Base-by-base conservation (phyloP, 352 stramenopile genomes). In the Elongisporangium anandrum region DNA sequence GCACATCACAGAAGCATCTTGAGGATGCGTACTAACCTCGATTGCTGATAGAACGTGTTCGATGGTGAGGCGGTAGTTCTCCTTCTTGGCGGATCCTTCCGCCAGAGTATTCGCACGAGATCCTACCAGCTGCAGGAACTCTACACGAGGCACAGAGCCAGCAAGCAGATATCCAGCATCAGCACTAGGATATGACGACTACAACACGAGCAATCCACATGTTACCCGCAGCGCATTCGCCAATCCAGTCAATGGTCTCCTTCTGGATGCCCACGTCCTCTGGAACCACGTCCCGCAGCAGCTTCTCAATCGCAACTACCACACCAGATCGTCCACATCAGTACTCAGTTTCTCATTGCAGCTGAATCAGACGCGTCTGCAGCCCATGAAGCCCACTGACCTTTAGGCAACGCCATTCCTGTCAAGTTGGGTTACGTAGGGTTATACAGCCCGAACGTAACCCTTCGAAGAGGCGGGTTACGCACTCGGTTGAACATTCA, bases 1-100 rank as follows among this genome's bases (percentile, higher is more conserved):
- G n/a, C n/a, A n/a, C n/a, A n/a, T n/a, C n/a, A 54, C 52, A 57
- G 45, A 34, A 48, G 4, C 4, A 4, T 23, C 41, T 17, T 41
- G 45, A 54, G 1, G 16, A 41, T 20, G 19, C 9, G 21, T 19
- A 19, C 6, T 2, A 49, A 87, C 79, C 70, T 87, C 63, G 22
- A 92, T 70, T 54, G 80, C 80, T 39, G 72, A 52, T 24, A 76
- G 62, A 17, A 89, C 70, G 52, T 90, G 72, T 13, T 88, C 78
- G n/a, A 72, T 45, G 17, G 70, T 72, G 52, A 92, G 79, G 50
- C 83, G 83, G 53, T 89, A 88, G 58, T 87, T 86, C 47, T 92
- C 78, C 53, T 77, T 85, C 60, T 73, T 85, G 13, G 80, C 68
- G 21, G 56, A 52, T 4, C 51, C 63, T 54, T 85, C 77, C 0